phyloP scores from a whole-genome alignment of 1,139 yeast species.

The Yarrowia galli region DNA sequence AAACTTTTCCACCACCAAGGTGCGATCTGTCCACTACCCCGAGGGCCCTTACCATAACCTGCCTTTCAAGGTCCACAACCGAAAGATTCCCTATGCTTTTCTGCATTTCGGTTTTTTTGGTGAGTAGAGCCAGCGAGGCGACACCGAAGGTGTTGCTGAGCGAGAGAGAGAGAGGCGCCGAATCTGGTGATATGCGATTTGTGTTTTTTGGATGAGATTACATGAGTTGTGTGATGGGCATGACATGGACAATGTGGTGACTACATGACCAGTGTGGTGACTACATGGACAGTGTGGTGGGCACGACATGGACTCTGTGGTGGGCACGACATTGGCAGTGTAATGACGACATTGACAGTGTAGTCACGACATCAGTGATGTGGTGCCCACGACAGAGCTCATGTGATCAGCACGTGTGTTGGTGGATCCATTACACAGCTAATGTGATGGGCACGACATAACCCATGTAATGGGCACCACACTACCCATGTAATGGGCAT shows the following conservation, averaged over 20 bases:
- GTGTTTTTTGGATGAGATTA: background rate
- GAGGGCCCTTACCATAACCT: constrained; percentile 90
- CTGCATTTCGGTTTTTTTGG: constrained; percentile 83
- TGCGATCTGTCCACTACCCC: constrained; percentile 60
- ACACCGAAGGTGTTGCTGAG: background rate
- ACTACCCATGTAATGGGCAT: background rate
- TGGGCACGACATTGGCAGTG: background rate
- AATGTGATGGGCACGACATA: background rate
- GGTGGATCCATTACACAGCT: too few relatives aligned
- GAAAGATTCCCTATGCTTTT: constrained; percentile 85
- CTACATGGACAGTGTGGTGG: background rate
- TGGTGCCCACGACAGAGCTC: background rate
- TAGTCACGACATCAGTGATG: background rate
- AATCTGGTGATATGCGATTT: background rate
- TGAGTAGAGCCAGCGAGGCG: constrained; percentile 44
- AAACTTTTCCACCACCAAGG: constrained; percentile 49
- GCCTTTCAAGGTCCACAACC: constrained; percentile 92
- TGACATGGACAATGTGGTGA: background rate
- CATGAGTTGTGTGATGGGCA: background rate
- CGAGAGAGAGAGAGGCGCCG: background rate
- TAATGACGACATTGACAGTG: background rate
- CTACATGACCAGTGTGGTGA: background rate
- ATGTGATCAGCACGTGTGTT: background rate
- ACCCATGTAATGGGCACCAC: background rate
- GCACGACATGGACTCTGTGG: background rate